Percentiles rank a stretch among this genome's conserved stretches.
Conservation (phyloP, 768 basidiomycete genomes). For the Trichaptum fuscoviolaceum region DNA sequence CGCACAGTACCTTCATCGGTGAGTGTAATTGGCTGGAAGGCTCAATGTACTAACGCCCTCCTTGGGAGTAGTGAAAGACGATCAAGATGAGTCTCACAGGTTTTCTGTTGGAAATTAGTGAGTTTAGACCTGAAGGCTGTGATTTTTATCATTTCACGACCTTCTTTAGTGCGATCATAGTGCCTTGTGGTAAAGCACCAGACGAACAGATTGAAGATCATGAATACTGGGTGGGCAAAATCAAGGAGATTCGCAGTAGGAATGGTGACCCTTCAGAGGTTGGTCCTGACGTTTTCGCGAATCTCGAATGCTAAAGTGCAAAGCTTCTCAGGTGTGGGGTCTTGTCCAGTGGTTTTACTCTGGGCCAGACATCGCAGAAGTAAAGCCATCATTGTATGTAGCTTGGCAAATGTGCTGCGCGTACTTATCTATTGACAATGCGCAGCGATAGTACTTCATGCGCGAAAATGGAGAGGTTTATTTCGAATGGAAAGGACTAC, state of each 20-base stretch:
- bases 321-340: conserved; percentile 43
- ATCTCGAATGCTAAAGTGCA: neutral
- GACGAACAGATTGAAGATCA: conserved; percentile 23
- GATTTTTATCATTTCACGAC: neutral
- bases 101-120: conserved; percentile 34
- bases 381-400: conserved; percentile 47
- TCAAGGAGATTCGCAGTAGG: conserved; percentile 38
- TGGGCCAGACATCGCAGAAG: conserved; percentile 36
- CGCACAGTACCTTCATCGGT: too few species aligned
- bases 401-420: neutral
- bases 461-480: conserved; percentile 43
- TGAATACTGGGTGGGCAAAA: conserved; percentile 48
- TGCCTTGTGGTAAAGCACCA: conserved; percentile 30
- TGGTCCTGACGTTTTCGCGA: conserved; percentile 10
- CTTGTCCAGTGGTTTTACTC: conserved; percentile 54
- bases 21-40: too few species aligned
- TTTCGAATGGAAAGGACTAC: conserved; percentile 44
- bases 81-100: conserved; percentile 20
- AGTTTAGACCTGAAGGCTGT: conserved; percentile 12
- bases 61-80: conserved; percentile 19
- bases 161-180: conserved; percentile 33
- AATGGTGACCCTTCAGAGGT: conserved; percentile 24
- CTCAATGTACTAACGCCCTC: too few species aligned
- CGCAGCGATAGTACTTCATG: conserved; percentile 35
- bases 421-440: neutral